Evolutionary conservation across 208 protist species (phyloP).

Genomic region (Porcisia deanei): DNA sequence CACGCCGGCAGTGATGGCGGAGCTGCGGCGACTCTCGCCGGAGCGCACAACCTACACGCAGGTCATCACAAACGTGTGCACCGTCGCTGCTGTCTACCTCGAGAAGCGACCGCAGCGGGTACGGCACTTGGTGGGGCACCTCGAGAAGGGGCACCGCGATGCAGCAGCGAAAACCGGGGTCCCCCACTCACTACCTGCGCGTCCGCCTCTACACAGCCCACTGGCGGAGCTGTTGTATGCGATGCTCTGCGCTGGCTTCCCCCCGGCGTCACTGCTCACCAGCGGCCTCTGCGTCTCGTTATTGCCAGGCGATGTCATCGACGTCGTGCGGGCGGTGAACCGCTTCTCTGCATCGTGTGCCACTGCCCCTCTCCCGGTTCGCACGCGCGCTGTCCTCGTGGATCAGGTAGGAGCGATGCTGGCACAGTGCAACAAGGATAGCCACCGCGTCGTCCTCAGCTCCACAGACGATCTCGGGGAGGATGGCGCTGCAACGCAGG

Average conservation of each 20-base stretch:
- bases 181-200: slow-evolving; percentile 11
- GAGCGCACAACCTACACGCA: slow-evolving; percentile 30
- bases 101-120: slow-evolving; percentile 7
- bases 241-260: slow-evolving; percentile 65
- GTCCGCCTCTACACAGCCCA: slow-evolving; percentile 33
- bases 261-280: slow-evolving; percentile 46
- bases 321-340: slow-evolving; percentile 36
- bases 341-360: slow-evolving; percentile 55
- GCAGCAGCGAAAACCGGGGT: not conserved
- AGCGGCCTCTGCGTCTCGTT: slow-evolving; percentile 64
- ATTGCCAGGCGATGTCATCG: slow-evolving; percentile 45
- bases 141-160: slow-evolving; percentile 17
- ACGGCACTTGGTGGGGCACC: slow-evolving; percentile 5
- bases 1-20: slow-evolving; percentile 11
- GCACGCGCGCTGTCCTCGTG: slow-evolving; percentile 34
- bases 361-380: slow-evolving; percentile 40
- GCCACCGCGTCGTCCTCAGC: slow-evolving; percentile 16
- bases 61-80: slow-evolving; percentile 34
- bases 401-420: slow-evolving; percentile 18
- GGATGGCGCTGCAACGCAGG: not conserved
- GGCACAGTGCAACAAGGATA: slow-evolving; percentile 14
- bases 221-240: slow-evolving; percentile 42
- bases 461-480: slow-evolving; percentile 2
- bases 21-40: slow-evolving; percentile 21
- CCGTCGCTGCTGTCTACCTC: slow-evolving; percentile 21